Evolutionary conservation across 441 rosid genomes (phyloP), one percentile per base, ranked within the genome.

Genomic region (Erodium texanum): DNA sequence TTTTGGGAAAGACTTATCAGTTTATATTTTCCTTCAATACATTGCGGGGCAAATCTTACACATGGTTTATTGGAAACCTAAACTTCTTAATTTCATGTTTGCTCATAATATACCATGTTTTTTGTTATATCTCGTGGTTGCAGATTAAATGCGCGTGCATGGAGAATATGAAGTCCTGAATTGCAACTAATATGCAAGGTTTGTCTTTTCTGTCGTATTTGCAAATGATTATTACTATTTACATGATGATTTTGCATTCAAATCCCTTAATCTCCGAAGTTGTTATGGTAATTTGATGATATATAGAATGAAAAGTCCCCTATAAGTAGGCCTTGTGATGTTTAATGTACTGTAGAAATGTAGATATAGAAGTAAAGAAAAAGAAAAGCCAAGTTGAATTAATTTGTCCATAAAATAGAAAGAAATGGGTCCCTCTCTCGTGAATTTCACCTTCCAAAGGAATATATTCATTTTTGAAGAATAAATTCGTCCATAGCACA

Each of bases 381-480:
- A 38, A 38, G 43, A 38, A 3, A 9, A 38, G 43, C 43, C 43
- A 38, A 38, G 43, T 38, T 59, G 63, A 19, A 22, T 10, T 59
- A 59, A 59, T 23, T 59, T 22, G 63, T 59, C 15, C 15, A 59
- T 59, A 3, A 22, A 59, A 20, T 20, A 22, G n/a, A 59, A 22
- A 22, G 24, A 10, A 59, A 59, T 59, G 63, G 63, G 63, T 9
- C 63, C 63, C 63, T 20, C 62, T 58, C 62, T 58, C 15, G 6
- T 20, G 27, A 14, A 59, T 59, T 59, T 59, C 63, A 59, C 63
- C 63, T 59, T 59, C 63, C 63, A 59, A 59, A 59, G 2, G 63
- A 59, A 59, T 59, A 59, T 59, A 59, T 59, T 59, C 63, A 59
- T 59, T 59, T 58, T 59, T 38, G 32, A 59, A 59, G 63, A 59